Conservation (phyloP, 441 rosid species). For the Euphorbia corollata region DNA sequence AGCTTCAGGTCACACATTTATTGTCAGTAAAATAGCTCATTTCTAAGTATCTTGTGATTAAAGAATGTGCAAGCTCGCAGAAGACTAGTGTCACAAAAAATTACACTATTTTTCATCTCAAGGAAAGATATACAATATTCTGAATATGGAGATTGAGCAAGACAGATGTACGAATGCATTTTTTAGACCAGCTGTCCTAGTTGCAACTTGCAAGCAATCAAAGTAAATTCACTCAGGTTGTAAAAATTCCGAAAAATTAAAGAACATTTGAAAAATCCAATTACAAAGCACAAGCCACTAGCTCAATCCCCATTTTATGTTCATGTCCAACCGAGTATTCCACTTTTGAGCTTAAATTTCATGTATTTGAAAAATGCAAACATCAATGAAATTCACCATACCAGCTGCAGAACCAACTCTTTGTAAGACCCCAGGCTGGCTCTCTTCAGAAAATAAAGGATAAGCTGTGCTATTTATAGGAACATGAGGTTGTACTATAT, state of each 20-base stretch:
- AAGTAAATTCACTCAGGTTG: background rate
- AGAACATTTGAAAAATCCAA: background rate
- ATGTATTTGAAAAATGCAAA: constrained; percentile 10
- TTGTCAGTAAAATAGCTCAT: constrained; percentile 13
- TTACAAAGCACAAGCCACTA: background rate
- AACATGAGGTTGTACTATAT: constrained; percentile 49
- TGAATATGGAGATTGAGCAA: background rate
- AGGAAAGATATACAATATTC: background rate
- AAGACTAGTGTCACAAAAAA: background rate
- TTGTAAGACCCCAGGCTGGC: constrained; percentile 73
- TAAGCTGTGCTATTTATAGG: constrained; percentile 42
- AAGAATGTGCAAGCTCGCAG: background rate
- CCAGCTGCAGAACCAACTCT: constrained; percentile 98
- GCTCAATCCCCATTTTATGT: background rate
- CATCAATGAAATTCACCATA: constrained; percentile 27
- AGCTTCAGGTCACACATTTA: constrained; percentile 60
- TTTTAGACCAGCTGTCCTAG: too few relatives aligned
- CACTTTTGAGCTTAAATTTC: background rate
- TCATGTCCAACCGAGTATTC: background rate
- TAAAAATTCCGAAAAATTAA: constrained; percentile 6
- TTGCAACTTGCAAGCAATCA: background rate
- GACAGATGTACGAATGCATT: background rate
- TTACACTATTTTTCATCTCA: background rate
- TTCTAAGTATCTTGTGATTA: background rate
- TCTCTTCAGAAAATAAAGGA: constrained; percentile 49